Evolutionary conservation across 805 yeast species (phyloP), one percentile per base, ranked within the genome.

Genomic region (Danielozyma ontarioensis): DNA sequence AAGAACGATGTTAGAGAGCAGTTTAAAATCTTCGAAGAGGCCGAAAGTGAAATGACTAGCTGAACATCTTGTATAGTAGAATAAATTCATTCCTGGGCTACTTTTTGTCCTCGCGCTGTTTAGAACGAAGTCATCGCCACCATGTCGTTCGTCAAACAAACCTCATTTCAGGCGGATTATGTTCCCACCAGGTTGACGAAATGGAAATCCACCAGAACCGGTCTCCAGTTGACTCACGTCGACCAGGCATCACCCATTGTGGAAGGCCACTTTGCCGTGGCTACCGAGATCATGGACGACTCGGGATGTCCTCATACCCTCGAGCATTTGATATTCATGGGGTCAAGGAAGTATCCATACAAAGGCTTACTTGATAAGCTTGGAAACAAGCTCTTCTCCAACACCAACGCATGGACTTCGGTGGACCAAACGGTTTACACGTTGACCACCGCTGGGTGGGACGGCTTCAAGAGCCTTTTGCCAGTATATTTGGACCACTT

Each of bases 351-450:
- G 37, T 85, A 78, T 48, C 97, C 97, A 0, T 90, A 82, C 57
- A 90, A 90, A 57, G 97, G 98, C 6, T 65, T 89, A 31, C 64
- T 93, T 30, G 98, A 93, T 51, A 80, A 80, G 8, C 70, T 89
- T 32, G 95, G 97, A 4, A 86, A 87, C 51, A 62, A 84, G 36
- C 80, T 87, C 41, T 83, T 81, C 58, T 83, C 96, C 2, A 70
- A 78, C 4, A 93, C 97, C 0, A 93, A 93, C 52, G 98, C 98
- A 0, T 89, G 96, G 96, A 93, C 98, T 0, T 87, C 83, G 1
- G 86, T 93, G 4, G 97, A 93, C 59, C 95, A 86, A 53, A 93
- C 98, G 0, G 96, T 88, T 2, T 93, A 93, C 48, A 87, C 96
- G 2, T 66, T 93, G 35, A 74, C 83, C 6, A 79, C 95, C 25